Percentiles rank a stretch among this genome's conserved stretches.
These are phyloP conservation scores for Lentinus brumalis DNA, from an alignment of 768 basidiomycete species.

Conservation along the genomic window DNA sequence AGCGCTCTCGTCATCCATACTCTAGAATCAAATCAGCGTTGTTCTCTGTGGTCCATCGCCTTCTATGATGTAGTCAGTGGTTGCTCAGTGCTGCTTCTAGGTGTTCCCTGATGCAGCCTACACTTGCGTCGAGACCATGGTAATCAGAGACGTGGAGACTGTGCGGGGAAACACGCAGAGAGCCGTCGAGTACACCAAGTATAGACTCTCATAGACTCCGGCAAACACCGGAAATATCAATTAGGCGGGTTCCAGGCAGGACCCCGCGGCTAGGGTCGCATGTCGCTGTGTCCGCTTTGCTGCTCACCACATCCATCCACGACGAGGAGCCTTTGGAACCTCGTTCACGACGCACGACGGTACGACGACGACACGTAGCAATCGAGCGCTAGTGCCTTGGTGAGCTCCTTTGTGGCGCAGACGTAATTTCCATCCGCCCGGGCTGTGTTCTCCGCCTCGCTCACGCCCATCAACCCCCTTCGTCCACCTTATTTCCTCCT, in stretches of 20 bases:
- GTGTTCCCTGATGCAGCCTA: background rate
- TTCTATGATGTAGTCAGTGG: background rate
- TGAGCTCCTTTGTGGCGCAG: constrained; percentile 12
- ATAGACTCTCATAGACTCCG: background rate
- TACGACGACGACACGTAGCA: background rate
- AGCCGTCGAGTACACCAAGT: background rate
- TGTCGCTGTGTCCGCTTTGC: constrained; percentile 9
- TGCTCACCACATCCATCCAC: constrained; percentile 1
- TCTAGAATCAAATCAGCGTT: constrained; percentile 1
- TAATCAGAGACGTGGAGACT: background rate
- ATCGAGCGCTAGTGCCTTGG: background rate
- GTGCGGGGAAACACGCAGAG: background rate
- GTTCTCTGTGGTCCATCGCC: background rate
- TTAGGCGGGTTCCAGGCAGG: background rate
- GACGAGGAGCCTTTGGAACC: background rate
- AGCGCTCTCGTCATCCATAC: constrained; percentile 1
- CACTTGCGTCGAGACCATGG: background rate
- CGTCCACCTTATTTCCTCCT: constrained; percentile 5
- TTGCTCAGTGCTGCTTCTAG: background rate
- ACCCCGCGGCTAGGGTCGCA: background rate
- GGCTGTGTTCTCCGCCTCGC: constrained; percentile 16
- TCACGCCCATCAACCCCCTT: constrained; percentile 12
- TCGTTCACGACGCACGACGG: background rate
- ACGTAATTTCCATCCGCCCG: constrained; percentile 16
- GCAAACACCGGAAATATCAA: background rate